phyloP scores from a whole-genome alignment of 2,329 filamentous ascomycete species.

The Aspergillus novoparasiticus region DNA sequence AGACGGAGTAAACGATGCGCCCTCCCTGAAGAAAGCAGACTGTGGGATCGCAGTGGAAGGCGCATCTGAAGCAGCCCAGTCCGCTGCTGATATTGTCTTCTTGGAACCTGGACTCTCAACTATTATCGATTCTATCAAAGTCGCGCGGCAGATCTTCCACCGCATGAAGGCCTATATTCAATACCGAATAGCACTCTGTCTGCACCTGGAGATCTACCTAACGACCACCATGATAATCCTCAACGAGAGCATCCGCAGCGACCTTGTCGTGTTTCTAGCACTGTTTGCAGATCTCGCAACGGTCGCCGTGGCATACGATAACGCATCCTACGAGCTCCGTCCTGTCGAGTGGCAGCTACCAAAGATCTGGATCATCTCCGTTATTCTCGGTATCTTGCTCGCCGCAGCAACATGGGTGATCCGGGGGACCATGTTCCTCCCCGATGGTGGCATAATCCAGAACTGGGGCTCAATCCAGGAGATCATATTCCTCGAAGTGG shows the following conservation, averaged over 20 bases:
- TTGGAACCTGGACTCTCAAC: slow-evolving; percentile 71
- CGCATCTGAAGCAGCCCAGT: slow-evolving; percentile 71
- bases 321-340: slow-evolving; percentile 74
- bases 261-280: slow-evolving; percentile 77
- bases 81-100: slow-evolving; percentile 74
- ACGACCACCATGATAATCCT: slow-evolving; percentile 78
- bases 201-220: slow-evolving; percentile 75
- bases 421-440: slow-evolving; percentile 70
- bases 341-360: slow-evolving; percentile 81
- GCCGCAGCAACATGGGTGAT: slow-evolving; percentile 74
- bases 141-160: slow-evolving; percentile 73
- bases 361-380: slow-evolving; percentile 75
- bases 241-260: slow-evolving; percentile 73
- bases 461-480: slow-evolving; percentile 75
- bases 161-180: slow-evolving; percentile 81
- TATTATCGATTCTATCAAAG: slow-evolving; percentile 74
- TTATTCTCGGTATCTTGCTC: slow-evolving; percentile 64
- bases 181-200: slow-evolving; percentile 74
- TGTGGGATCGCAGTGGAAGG: slow-evolving; percentile 75
- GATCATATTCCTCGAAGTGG: slow-evolving; percentile 85
- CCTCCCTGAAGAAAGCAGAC: slow-evolving; percentile 73
- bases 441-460: slow-evolving; percentile 71
- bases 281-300: slow-evolving; percentile 80
- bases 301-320: slow-evolving; percentile 80
- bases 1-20: slow-evolving; percentile 74